Conservation (phyloP, 371 early-diverging fungal genomes). For the Syncephalastrum sp. region DNA sequence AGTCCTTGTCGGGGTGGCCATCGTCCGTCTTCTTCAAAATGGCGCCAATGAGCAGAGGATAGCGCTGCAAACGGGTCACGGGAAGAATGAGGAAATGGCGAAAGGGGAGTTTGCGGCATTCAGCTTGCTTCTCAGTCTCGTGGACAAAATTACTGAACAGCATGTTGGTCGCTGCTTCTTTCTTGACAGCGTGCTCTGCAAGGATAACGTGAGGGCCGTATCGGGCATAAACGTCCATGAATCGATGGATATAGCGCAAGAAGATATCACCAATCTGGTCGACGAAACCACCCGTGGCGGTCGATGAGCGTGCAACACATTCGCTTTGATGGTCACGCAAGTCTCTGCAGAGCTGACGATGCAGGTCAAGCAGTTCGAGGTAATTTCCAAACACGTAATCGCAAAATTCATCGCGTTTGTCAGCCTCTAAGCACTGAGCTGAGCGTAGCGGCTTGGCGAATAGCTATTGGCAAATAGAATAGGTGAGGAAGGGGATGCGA, state of each 20-base stretch:
- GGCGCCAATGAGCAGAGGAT: constrained; percentile 79
- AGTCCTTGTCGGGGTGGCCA: constrained; percentile 73
- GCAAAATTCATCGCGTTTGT: constrained; percentile 64
- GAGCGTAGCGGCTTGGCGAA: constrained; percentile 22
- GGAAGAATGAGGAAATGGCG: constrained; percentile 56
- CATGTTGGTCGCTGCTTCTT: constrained; percentile 62
- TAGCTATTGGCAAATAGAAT: constrained; percentile 12
- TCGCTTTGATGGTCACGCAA: constrained; percentile 65
- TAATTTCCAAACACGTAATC: constrained; percentile 80
- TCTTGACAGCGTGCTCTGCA: constrained; percentile 75
- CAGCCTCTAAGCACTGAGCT: constrained; percentile 48
- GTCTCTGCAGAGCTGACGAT: constrained; percentile 62
- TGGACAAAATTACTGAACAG: constrained; percentile 71
- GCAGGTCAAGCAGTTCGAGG: constrained; percentile 64
- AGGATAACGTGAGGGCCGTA: constrained; percentile 84
- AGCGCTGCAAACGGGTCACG: constrained; percentile 84
- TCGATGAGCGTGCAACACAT: constrained; percentile 39
- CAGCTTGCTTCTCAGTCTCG: constrained; percentile 55
- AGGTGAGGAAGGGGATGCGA: background rate
- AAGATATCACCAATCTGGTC: constrained; percentile 85
- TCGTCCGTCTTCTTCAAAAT: constrained; percentile 79
- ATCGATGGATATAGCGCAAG: constrained; percentile 56
- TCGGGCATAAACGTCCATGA: constrained; percentile 68
- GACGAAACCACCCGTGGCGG: constrained; percentile 47
- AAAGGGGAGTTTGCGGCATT: constrained; percentile 59